Percentiles rank a stretch among this genome's conserved stretches.
Evolutionary conservation across 768 basidiomycete species (phyloP).

Genomic region (Suillus weaverae): DNA sequence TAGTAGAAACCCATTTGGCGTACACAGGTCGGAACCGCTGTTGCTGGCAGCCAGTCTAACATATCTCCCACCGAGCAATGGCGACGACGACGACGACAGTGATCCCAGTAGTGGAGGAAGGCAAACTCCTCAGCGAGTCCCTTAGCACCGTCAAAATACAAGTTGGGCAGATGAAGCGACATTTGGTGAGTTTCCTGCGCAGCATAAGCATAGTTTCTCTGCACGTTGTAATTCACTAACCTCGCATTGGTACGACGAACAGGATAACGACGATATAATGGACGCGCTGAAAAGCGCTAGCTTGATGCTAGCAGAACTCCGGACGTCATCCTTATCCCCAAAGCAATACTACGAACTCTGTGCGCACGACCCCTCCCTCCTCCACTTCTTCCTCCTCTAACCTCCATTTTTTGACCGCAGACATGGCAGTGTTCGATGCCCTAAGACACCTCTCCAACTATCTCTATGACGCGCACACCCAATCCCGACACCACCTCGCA

Average conservation of each 20-base stretch:
- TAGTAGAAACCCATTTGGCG: neutral
- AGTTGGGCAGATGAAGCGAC: conserved; percentile 92
- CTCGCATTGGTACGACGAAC: neutral
- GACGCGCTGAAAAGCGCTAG: conserved; percentile 97
- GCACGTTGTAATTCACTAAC: neutral
- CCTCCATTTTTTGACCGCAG: conserved; percentile 37
- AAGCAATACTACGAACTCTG: conserved; percentile 99
- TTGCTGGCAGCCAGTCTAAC: neutral
- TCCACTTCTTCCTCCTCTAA: neutral
- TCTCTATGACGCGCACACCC: conserved; percentile 92
- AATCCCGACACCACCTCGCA: conserved; percentile 91
- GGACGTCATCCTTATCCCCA: conserved; percentile 89
- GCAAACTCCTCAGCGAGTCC: conserved; percentile 82
- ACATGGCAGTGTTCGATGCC: conserved; percentile 99
- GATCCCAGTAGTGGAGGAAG: conserved; percentile 64
- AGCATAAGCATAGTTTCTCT: neutral
- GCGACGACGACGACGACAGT: conserved; percentile 12
- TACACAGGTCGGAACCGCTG: neutral
- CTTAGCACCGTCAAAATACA: conserved; percentile 86
- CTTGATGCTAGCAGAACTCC: conserved; percentile 93
- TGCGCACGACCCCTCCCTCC: conserved; percentile 36
- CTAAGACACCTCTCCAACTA: conserved; percentile 94
- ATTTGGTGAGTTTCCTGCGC: conserved; percentile 59
- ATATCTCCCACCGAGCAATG: conserved; percentile 1
- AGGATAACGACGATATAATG: conserved; percentile 98